Base-by-base conservation (phyloP, 169 alveolate species). In the Babesia bovis region DNA sequence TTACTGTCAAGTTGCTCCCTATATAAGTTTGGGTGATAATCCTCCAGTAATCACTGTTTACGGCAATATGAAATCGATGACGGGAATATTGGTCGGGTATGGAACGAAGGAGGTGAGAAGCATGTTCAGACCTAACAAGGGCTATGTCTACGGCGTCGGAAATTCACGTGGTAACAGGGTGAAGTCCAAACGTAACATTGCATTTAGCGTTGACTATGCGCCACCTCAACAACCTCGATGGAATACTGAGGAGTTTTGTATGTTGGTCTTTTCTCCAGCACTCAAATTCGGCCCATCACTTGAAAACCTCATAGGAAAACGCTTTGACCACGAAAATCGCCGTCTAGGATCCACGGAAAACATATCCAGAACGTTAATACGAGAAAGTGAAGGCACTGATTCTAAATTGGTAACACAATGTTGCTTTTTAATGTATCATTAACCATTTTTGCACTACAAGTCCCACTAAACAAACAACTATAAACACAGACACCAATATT, bases 391-490 rank as follows among this genome's bases (percentile, higher is more conserved):
- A 36, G 50, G 50, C 42, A 63, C 73, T 10, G 47, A 21, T 15
- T 63, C 73, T 21, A 63, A 49, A 55, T 42, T 63, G 28, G 73
- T 63, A 5, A 63, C 73, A 21, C 73, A 63, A 35, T 63, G 73
- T 50, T 63, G 73, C 60, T 63, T 63, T 33, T 1, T 63, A 3
- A 63, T 63, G 73, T 25, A 47, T 26, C 19, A 47, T 17, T 47
- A 40, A n/a, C n/a, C n/a, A n/a, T n/a, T n/a, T n/a, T n/a, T n/a
- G n/a, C n/a, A n/a, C n/a, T n/a, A n/a, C n/a, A n/a, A n/a, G n/a
- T n/a, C n/a, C n/a, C n/a, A n/a, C n/a, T n/a, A n/a, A n/a, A n/a
- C n/a, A n/a, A n/a, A n/a, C n/a, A n/a, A n/a, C n/a, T n/a, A n/a
- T n/a, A n/a, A n/a, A n/a, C n/a, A n/a, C n/a, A n/a, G n/a, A n/a